Evolutionary conservation across 805 yeast species (phyloP).

Genomic region (Naumovozyma castellii): DNA sequence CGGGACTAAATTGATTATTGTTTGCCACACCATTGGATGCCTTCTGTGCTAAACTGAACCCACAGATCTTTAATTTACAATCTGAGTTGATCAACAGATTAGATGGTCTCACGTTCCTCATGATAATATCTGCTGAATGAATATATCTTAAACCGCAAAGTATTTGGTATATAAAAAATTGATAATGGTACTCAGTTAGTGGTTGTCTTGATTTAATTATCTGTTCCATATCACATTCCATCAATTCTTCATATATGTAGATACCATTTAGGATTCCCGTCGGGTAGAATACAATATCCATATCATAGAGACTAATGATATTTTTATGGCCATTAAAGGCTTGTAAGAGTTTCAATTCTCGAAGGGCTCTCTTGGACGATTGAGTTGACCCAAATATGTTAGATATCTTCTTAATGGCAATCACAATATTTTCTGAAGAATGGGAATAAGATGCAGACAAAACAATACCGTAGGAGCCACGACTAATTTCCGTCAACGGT

Average conservation of each 20-base stretch:
- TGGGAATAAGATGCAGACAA: slow-evolving; percentile 74
- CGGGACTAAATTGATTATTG: slow-evolving; percentile 90
- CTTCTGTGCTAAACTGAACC: slow-evolving; percentile 92
- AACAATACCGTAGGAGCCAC: slow-evolving; percentile 94
- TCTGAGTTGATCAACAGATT: slow-evolving; percentile 89
- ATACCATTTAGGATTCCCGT: slow-evolving; percentile 81
- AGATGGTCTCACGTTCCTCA: slow-evolving; percentile 91
- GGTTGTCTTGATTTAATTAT: slow-evolving; percentile 91
- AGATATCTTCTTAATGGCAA: slow-evolving; percentile 93
- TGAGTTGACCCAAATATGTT: slow-evolving; percentile 88
- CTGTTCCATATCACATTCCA: slow-evolving; percentile 99
- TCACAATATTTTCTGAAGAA: slow-evolving; percentile 44
- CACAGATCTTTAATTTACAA: slow-evolving; percentile 93
- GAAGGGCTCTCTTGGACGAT: slow-evolving; percentile 79
- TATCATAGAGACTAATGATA: slow-evolving; percentile 88
- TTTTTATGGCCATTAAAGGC: slow-evolving; percentile 95
- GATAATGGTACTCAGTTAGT: slow-evolving; percentile 89
- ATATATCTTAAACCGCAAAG: slow-evolving; percentile 83
- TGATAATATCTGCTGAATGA: slow-evolving; percentile 87
- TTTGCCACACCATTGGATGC: slow-evolving; percentile 72
- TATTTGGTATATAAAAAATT: slow-evolving; percentile 83
- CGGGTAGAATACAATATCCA: slow-evolving; percentile 64
- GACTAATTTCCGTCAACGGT: slow-evolving; percentile 84
- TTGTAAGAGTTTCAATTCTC: slow-evolving; percentile 81
- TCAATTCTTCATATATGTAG: slow-evolving; percentile 87